Percentiles rank a stretch among this genome's conserved stretches.
phyloP scores from a whole-genome alignment of 2,329 filamentous ascomycete genomes.

The Fusarium lateritium region DNA sequence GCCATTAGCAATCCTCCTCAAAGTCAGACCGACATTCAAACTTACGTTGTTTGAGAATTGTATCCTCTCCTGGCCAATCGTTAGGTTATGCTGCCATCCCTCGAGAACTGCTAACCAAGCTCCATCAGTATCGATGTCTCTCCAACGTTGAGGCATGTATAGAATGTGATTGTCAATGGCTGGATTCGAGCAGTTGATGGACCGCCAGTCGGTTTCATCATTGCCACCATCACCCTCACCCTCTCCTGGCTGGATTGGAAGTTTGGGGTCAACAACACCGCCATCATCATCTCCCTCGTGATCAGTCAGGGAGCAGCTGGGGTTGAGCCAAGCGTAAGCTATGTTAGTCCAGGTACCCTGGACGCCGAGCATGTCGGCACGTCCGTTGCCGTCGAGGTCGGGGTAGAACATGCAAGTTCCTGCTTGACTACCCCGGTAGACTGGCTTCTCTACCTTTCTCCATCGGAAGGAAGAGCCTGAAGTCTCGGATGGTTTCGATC shows the following conservation, averaged over 20 bases:
- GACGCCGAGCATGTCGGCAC: conserved; percentile 2
- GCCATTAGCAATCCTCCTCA: too few species aligned
- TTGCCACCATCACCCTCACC: too few species aligned
- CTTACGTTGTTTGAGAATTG: too few species aligned
- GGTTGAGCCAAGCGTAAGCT: not conserved
- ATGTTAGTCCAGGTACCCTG: not conserved
- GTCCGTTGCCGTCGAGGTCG: conserved; percentile 8
- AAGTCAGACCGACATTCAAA: too few species aligned
- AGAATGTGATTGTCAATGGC: too few species aligned
- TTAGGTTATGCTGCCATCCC: too few species aligned
- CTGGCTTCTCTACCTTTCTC: not conserved
- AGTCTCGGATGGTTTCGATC: not conserved
- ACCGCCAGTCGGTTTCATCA: too few species aligned
- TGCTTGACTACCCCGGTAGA: not conserved
- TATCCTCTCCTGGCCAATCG: too few species aligned
- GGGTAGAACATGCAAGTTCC: conserved; percentile 3
- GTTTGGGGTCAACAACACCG: not conserved
- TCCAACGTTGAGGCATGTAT: too few species aligned
- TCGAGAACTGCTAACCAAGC: too few species aligned
- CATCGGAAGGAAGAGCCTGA: not conserved
- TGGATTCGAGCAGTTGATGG: too few species aligned
- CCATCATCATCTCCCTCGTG: not conserved
- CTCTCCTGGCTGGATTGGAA: not conserved
- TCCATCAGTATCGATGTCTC: too few species aligned
- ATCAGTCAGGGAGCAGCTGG: not conserved